These are phyloP conservation scores for Geotrichum australiense DNA, from an alignment of 1,139 yeast genomes.

Conservation along the genomic window DNA sequence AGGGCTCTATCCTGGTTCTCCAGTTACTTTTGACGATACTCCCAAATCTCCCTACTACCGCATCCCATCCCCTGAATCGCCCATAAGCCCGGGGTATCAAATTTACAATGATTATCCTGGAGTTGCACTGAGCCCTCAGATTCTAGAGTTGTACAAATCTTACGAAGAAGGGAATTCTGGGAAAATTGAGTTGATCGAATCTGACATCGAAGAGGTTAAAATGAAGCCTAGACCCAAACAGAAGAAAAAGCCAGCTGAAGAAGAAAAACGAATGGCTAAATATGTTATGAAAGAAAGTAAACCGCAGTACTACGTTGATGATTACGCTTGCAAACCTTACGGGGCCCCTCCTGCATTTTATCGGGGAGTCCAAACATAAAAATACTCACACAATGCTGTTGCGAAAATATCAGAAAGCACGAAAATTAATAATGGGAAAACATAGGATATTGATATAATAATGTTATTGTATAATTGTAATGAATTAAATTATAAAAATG, in stretches of 20 bases:
- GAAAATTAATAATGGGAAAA: too few species aligned
- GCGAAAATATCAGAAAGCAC: too few species aligned
- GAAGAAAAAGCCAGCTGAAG: conserved; percentile 1
- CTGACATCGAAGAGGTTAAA: not conserved
- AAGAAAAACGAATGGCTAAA: conserved; percentile 1
- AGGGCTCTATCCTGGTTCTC: conserved; percentile 4
- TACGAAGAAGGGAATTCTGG: conserved; percentile 1
- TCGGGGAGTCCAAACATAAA: conserved; percentile 22
- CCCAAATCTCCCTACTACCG: too few species aligned
- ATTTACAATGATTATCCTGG: not conserved
- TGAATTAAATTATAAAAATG: too few species aligned
- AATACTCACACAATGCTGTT: too few species aligned
- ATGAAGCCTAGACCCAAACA: not conserved
- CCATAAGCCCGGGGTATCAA: too few species aligned
- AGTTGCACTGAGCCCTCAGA: conserved; percentile 6
- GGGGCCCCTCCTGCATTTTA: conserved; percentile 31
- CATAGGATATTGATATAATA: too few species aligned
- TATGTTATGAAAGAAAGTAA: conserved; percentile 2
- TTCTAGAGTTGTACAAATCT: conserved; percentile 1
- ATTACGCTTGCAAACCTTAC: conserved; percentile 29
- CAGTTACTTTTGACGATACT: not conserved
- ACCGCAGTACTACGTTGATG: conserved; percentile 22
- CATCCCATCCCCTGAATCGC: too few species aligned
- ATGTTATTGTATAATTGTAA: too few species aligned
- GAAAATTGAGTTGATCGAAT: conserved; percentile 3